Conservation (phyloP, 306 rosid species). For the Vigna hirtella region DNA sequence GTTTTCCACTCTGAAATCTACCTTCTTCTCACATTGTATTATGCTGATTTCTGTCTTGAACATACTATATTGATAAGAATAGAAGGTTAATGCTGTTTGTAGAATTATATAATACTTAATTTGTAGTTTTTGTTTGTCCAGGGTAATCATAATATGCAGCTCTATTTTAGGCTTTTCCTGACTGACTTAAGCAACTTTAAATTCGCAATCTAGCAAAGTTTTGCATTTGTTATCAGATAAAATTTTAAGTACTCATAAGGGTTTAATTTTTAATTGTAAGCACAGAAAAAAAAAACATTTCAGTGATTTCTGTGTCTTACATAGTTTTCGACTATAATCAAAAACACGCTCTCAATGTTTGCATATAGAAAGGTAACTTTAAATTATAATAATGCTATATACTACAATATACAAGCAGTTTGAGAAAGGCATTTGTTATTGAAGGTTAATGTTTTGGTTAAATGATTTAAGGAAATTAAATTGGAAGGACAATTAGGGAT, state of each 20-base stretch:
- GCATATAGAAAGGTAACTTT: no score
- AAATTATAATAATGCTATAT: neutral
- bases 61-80: neutral
- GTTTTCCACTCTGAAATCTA: neutral
- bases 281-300: neutral
- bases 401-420: neutral
- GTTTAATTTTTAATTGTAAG: neutral
- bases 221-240: neutral
- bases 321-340: neutral
- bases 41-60: neutral
- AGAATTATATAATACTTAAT: no score
- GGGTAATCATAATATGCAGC: no score
- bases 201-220: neutral
- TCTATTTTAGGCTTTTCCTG: no score
- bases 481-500: no score
- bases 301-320: neutral
- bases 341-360: neutral
- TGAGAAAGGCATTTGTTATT: no score
- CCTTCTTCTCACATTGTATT: neutral
- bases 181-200: no score
- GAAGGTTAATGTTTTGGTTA: no score
- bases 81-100: neutral
- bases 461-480: no score
- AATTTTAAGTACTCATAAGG: neutral
- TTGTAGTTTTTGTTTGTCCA: no score